A percentile compares a stretch with the other conserved stretches of the same genome.
phyloP scores from a whole-genome alignment of 1,139 yeast species.

The Geotrichum aggregatum region DNA sequence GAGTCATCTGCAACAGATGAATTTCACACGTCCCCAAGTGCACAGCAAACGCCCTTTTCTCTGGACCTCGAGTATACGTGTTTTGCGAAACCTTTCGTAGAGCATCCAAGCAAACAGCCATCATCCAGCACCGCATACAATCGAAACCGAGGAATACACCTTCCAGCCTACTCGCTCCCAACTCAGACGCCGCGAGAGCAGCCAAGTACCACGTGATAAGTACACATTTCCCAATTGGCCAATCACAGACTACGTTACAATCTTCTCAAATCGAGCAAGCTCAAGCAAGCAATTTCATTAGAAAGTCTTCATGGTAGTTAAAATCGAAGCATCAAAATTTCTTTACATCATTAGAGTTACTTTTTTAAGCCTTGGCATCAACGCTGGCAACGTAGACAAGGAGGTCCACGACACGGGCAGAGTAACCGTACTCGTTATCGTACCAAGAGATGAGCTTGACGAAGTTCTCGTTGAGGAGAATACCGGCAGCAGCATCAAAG shows the following conservation, averaged over 20 bases:
- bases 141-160: too few relatives aligned
- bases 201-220: too few relatives aligned
- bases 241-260: not conserved
- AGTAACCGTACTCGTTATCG: conserved; percentile 90
- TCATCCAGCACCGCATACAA: too few relatives aligned
- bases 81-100: too few relatives aligned
- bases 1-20: too few relatives aligned
- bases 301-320: not conserved
- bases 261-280: not conserved
- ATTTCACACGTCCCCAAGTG: too few relatives aligned
- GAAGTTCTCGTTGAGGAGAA: conserved; percentile 74
- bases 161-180: too few relatives aligned
- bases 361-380: conserved; percentile 19
- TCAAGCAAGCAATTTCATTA: too few relatives aligned
- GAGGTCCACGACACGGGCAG: conserved; percentile 86
- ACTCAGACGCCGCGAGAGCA: too few relatives aligned
- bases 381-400: conserved; percentile 65
- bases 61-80: too few relatives aligned
- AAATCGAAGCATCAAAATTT: not conserved
- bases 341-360: conserved; percentile 3
- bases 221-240: not conserved
- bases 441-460: conserved; percentile 86
- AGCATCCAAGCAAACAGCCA: too few relatives aligned
- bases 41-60: too few relatives aligned
- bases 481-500: conserved; percentile 84